Conservation (phyloP, 192 early-diverging fungal species). For the Spizellomyces sp. region DNA sequence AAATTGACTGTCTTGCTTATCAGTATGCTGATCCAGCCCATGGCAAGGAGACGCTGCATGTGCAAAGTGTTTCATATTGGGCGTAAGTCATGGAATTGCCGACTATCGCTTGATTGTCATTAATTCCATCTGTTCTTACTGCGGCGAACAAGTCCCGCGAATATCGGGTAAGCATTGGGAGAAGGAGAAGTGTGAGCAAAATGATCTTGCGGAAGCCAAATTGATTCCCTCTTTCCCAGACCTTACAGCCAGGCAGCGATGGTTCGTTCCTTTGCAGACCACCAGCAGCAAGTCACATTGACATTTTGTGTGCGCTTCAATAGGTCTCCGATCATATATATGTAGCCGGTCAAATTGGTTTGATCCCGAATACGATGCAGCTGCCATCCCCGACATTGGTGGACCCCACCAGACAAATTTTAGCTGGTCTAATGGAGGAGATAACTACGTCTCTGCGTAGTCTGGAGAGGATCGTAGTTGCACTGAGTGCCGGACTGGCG, state of each 20-base stretch:
- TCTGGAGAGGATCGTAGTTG: constrained; percentile 50
- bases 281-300: too few species aligned
- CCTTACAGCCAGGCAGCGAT: constrained; percentile 77
- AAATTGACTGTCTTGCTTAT: constrained; percentile 67
- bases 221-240: neutral
- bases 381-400: constrained; percentile 42
- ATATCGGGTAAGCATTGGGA: constrained; percentile 62
- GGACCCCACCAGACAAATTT: too few species aligned
- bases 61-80: constrained; percentile 87
- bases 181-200: too few species aligned
- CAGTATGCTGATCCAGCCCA: constrained; percentile 6
- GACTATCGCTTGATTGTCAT: neutral
- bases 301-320: neutral
- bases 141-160: constrained; percentile 59
- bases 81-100: constrained; percentile 49
- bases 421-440: constrained; percentile 46
- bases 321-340: constrained; percentile 62
- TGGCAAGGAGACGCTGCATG: constrained; percentile 66
- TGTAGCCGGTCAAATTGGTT: constrained; percentile 80
- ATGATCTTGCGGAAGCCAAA: too few species aligned
- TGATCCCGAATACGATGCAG: constrained; percentile 65
- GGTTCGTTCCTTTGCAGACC: constrained; percentile 34
- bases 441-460: constrained; percentile 56
- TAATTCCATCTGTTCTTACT: neutral
- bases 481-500: constrained; percentile 26